A percentile compares a stretch with the other conserved stretches of the same genome.
phyloP scores from a whole-genome alignment of 805 yeast genomes.

The Pichia exigua region DNA sequence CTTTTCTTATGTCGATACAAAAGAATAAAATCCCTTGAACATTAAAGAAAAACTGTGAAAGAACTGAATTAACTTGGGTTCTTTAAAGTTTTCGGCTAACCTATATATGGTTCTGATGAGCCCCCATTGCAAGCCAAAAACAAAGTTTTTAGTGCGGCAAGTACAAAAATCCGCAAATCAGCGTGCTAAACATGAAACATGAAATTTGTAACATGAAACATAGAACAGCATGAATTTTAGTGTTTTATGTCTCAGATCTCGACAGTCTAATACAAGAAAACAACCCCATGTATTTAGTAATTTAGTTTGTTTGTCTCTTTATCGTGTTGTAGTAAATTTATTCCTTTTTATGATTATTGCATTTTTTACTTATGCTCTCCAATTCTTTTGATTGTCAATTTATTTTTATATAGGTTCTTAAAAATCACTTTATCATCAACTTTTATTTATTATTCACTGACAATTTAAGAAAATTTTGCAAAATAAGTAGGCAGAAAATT shows the following conservation, averaged over 20 bases:
- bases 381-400: too few species aligned
- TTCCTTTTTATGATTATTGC: background rate
- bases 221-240: background rate
- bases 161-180: background rate
- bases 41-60: too few species aligned
- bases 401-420: too few species aligned
- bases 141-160: background rate
- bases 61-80: too few species aligned
- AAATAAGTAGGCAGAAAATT: background rate
- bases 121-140: background rate
- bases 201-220: background rate
- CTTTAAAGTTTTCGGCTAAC: too few species aligned
- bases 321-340: background rate
- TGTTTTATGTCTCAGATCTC: background rate
- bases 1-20: too few species aligned
- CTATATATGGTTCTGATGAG: too few species aligned
- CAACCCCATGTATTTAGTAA: background rate
- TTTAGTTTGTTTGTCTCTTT: background rate
- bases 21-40: too few species aligned
- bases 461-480: background rate
- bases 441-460: too few species aligned
- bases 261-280: background rate
- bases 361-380: background rate
- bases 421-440: too few species aligned
- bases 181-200: background rate